Evolutionary conservation across 2,329 filamentous ascomycete species (phyloP).

Genomic region (Coniochaeta sp.): DNA sequence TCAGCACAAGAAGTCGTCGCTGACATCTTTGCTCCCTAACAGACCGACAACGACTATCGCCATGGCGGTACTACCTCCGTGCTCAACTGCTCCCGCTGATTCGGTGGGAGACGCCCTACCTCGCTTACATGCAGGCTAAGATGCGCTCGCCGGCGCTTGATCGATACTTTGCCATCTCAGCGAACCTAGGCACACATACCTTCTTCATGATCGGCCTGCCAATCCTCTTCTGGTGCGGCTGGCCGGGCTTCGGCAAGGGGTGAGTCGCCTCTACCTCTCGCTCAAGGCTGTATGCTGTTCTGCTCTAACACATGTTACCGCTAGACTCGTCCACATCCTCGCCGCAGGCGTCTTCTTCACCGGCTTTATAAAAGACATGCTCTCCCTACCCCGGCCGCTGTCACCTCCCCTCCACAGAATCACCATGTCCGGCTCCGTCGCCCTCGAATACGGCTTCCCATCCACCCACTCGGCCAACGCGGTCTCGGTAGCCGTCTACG

Average conservation of each 20-base stretch:
- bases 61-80: slow-evolving; percentile 82
- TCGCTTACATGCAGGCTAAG: slow-evolving; percentile 76
- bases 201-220: slow-evolving; percentile 97
- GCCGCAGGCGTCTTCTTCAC: slow-evolving; percentile 78
- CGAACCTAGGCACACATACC: slow-evolving; percentile 94
- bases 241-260: slow-evolving; percentile 78
- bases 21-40: slow-evolving; percentile 5
- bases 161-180: slow-evolving; percentile 93
- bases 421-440: slow-evolving; percentile 93
- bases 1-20: neutral
- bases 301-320: slow-evolving; percentile 4
- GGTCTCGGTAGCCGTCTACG: slow-evolving; percentile 85
- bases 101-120: slow-evolving; percentile 90
- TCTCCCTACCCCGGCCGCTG: slow-evolving; percentile 83
- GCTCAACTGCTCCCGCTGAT: slow-evolving; percentile 78
- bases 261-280: slow-evolving; percentile 23
- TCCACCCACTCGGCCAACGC: slow-evolving; percentile 97
- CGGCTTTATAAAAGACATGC: slow-evolving; percentile 89
- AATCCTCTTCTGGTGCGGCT: slow-evolving; percentile 94
- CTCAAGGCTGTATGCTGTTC: neutral
- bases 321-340: slow-evolving; percentile 64
- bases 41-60: slow-evolving; percentile 78
- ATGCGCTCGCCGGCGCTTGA: slow-evolving; percentile 80
- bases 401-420: slow-evolving; percentile 90
- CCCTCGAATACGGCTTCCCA: slow-evolving; percentile 93